Conservation (phyloP, 106 monocot species). For the Ottelia alismoides region DNA sequence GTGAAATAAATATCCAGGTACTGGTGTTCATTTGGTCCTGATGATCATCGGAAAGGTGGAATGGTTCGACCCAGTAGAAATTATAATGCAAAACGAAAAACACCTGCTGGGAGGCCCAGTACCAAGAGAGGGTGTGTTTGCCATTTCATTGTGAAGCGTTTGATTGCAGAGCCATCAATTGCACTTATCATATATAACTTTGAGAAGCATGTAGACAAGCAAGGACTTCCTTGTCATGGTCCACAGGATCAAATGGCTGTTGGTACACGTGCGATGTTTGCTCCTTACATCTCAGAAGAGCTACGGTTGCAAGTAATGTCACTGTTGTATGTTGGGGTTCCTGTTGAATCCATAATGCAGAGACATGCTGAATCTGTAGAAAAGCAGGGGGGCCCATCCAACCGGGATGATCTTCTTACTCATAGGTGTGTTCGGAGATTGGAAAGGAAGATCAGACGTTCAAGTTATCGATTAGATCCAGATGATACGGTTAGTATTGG, state of each 20-base stretch:
- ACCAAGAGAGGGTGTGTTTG: slow-evolving; percentile 93
- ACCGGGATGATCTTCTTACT: slow-evolving; percentile 90
- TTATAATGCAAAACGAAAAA: slow-evolving; percentile 51
- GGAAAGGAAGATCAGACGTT: slow-evolving; percentile 94
- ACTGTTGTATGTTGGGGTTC: slow-evolving; percentile 79
- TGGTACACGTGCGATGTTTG: slow-evolving; percentile 86
- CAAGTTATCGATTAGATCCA: slow-evolving; percentile 59
- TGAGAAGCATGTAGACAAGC: slow-evolving; percentile 88
- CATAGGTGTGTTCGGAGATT: slow-evolving; percentile 85
- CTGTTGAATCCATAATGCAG: slow-evolving; percentile 99
- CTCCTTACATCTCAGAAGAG: slow-evolving; percentile 87
- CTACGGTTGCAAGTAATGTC: slow-evolving; percentile 75
- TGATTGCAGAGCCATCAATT: slow-evolving; percentile 86
- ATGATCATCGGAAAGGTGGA: slow-evolving; percentile 87
- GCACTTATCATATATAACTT: slow-evolving; percentile 94
- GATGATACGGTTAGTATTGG: slow-evolving; percentile 60
- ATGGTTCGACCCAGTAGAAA: slow-evolving; percentile 67
- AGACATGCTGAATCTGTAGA: slow-evolving; percentile 70
- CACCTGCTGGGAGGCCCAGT: slow-evolving; percentile 82
- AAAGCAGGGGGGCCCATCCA: slow-evolving; percentile 86
- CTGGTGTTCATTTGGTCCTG: slow-evolving; percentile 99
- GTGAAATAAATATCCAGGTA: no score
- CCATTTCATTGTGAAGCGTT: slow-evolving; percentile 94
- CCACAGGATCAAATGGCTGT: slow-evolving; percentile 59
- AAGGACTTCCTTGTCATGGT: slow-evolving; percentile 89